Percentiles rank a stretch among this genome's conserved stretches.
Conservation (phyloP, 768 basidiomycete species). For the Boletus rubropictus region DNA sequence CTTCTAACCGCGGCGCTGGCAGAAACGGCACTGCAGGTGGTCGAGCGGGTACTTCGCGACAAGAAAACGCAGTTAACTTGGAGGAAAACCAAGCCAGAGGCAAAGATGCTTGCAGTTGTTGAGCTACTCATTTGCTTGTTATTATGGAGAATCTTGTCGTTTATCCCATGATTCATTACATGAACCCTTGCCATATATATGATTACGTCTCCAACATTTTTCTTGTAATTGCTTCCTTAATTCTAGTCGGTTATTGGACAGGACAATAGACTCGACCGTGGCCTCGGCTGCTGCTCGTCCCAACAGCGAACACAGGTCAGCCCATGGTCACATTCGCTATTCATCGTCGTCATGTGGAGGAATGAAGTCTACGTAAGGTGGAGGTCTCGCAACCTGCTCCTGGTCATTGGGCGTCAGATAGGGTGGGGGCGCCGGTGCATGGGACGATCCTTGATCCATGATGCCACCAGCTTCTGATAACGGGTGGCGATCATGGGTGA, state of each 20-base stretch:
- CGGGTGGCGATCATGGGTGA: constrained; percentile 27
- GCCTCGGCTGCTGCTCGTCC: background rate
- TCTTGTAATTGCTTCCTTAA: constrained; percentile 28
- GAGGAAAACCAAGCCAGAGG: constrained; percentile 60
- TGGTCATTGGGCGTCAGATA: constrained; percentile 54
- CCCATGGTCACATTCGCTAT: constrained; percentile 7
- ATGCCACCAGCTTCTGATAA: constrained; percentile 30
- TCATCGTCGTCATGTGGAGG: constrained; percentile 6
- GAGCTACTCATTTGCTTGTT: constrained; percentile 26
- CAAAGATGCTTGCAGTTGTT: constrained; percentile 81
- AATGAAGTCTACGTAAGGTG: constrained; percentile 56
- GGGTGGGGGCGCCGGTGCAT: constrained; percentile 71
- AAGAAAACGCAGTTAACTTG: constrained; percentile 59
- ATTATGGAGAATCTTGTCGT: constrained; percentile 15
- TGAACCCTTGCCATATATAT: constrained; percentile 22
- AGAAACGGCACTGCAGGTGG: constrained; percentile 53
- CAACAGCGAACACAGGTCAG: background rate
- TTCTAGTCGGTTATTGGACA: constrained; percentile 17
- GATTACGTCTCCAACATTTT: constrained; percentile 17
- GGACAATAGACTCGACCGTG: constrained; percentile 6
- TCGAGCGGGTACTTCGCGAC: constrained; percentile 46
- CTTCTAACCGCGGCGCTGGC: constrained; percentile 66
- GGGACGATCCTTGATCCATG: constrained; percentile 34
- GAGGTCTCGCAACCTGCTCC: constrained; percentile 51
- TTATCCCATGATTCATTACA: constrained; percentile 17